Percentiles rank a stretch among this genome's conserved stretches.
These are phyloP conservation scores for Malus hybrid DNA, from an alignment of 331 rosid species.

Conservation along the genomic window DNA sequence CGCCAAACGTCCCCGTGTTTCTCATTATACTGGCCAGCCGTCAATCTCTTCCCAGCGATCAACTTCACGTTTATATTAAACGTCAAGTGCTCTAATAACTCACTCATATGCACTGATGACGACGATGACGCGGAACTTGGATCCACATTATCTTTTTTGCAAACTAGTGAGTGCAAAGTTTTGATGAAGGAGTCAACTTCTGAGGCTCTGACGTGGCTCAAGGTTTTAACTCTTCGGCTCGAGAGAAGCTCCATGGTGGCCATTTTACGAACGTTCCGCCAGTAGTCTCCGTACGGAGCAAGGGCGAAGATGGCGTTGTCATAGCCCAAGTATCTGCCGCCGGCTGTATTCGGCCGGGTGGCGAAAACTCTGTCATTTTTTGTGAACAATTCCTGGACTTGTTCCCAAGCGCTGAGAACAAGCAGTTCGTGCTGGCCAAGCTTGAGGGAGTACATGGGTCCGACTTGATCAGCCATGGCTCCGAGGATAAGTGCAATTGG, in stretches of 20 bases:
- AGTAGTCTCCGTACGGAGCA: constrained; percentile 54
- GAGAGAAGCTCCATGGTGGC: constrained; percentile 48
- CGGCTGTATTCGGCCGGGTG: constrained; percentile 29
- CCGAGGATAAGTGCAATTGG: constrained; percentile 41
- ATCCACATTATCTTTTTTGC: neutral
- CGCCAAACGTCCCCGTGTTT: constrained; percentile 21
- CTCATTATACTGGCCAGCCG: neutral
- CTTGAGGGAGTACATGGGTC: constrained; percentile 38
- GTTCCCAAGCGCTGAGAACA: constrained; percentile 34
- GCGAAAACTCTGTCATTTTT: constrained; percentile 45
- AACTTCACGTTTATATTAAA: constrained; percentile 34
- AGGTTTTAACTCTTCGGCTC: constrained; percentile 27
- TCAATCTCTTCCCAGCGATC: constrained; percentile 49
- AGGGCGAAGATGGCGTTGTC: constrained; percentile 40
- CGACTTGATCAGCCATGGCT: constrained; percentile 35
- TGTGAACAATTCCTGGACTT: constrained; percentile 40
- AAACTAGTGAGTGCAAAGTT: constrained; percentile 14
- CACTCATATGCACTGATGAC: constrained; percentile 22
- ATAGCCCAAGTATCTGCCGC: constrained; percentile 41
- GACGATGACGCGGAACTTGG: neutral
- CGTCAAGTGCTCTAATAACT: constrained; percentile 35
- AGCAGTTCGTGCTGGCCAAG: constrained; percentile 30
- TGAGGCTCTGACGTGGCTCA: constrained; percentile 26
- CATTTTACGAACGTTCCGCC: constrained; percentile 54
- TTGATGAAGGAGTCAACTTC: constrained; percentile 35